These are phyloP conservation scores for Lentinula aciculospora DNA, from an alignment of 768 basidiomycete genomes.

Conservation along the genomic window DNA sequence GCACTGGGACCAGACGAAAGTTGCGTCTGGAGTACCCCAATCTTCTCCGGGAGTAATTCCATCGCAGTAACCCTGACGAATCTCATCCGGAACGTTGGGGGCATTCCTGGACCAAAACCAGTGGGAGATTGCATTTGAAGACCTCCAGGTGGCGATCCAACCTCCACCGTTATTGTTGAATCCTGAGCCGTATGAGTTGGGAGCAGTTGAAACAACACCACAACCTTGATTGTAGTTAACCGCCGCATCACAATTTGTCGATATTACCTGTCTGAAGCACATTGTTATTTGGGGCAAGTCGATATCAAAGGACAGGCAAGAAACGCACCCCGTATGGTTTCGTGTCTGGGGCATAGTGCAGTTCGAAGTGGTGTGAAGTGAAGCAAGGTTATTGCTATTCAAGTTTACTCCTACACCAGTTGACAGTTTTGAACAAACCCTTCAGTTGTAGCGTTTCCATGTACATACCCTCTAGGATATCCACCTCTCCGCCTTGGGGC, in stretches of 20 bases:
- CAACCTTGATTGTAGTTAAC: conserved; percentile 59
- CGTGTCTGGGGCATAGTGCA: conserved; percentile 40
- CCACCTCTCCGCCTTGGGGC: conserved; percentile 59
- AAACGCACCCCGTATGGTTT: conserved; percentile 43
- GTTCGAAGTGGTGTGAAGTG: conserved; percentile 46
- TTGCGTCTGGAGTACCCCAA: conserved; percentile 46
- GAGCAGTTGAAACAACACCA: conserved; percentile 36
- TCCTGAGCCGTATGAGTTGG: conserved; percentile 36
- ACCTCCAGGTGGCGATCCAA: conserved; percentile 49
- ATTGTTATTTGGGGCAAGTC: neutral
- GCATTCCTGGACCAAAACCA: conserved; percentile 60
- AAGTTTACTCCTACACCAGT: conserved; percentile 41
- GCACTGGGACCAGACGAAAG: conserved; percentile 37
- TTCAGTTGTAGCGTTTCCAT: no score
- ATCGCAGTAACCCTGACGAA: conserved; percentile 18
- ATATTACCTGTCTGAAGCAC: conserved; percentile 26
- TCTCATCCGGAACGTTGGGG: conserved; percentile 34
- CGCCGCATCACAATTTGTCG: conserved; percentile 42
- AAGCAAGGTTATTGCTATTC: conserved; percentile 37
- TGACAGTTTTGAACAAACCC: no score
- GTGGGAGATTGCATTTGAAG: conserved; percentile 40
- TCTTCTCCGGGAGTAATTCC: conserved; percentile 13
- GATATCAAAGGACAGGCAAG: neutral
- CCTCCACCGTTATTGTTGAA: conserved; percentile 57
- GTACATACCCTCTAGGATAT: conserved; percentile 51